Evolutionary conservation across 148 eudicot species (phyloP).

Genomic region (Vaccinium darrowii): DNA sequence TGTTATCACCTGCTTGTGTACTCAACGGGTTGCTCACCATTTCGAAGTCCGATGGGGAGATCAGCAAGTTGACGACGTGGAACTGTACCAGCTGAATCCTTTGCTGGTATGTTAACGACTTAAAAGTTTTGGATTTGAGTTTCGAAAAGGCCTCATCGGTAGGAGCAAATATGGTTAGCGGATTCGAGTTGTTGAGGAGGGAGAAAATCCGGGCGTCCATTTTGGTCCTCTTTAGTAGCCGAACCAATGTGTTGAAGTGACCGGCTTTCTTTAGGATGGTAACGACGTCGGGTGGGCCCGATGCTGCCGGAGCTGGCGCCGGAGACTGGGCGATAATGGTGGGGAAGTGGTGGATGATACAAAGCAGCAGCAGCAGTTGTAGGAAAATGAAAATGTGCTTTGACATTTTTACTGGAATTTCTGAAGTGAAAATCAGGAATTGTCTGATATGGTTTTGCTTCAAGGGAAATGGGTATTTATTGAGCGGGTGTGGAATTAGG

Average conservation of each 20-base stretch:
- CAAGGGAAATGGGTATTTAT: constrained; percentile 2
- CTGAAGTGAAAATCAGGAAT: not conserved
- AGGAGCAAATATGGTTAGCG: constrained; percentile 9
- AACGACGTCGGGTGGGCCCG: not conserved
- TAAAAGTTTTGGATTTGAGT: not conserved
- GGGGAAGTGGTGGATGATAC: not conserved
- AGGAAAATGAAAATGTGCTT: not conserved
- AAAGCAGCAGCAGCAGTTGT: not conserved
- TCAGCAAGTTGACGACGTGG: not conserved
- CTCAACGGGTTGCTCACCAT: constrained; percentile 10
- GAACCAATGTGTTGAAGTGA: not conserved
- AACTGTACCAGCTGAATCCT: constrained; percentile 15
- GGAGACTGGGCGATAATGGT: not conserved
- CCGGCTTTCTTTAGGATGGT: constrained; percentile 13
- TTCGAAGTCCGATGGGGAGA: not conserved
- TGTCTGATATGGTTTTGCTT: not conserved
- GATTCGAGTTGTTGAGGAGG: constrained; percentile 13
- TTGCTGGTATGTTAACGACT: not conserved
- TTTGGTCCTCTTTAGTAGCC: constrained; percentile 4
- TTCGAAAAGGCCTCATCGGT: constrained; percentile 3
- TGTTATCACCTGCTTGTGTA: constrained; percentile 10
- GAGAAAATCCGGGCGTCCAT: constrained; percentile 8
- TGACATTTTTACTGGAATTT: not conserved
- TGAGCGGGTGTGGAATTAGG: constrained; percentile 4
- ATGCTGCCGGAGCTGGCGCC: constrained; percentile 4